These are phyloP conservation scores for Globisporangium cylindrosporum DNA, from an alignment of 352 stramenopile genomes.

Conservation along the genomic window DNA sequence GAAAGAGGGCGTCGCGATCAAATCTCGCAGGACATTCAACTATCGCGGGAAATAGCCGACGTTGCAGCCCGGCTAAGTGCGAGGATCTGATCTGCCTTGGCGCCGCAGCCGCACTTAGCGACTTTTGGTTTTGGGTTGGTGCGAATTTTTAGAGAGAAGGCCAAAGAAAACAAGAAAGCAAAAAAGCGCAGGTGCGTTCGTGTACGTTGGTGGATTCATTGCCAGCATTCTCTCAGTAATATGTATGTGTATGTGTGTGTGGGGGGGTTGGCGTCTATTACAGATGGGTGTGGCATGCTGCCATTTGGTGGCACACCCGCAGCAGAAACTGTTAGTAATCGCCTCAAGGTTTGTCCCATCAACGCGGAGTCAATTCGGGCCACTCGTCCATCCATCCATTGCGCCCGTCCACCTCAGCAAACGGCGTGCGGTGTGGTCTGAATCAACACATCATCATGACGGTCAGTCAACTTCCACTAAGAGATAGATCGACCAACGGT, in stretches of 20 bases:
- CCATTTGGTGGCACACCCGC: not conserved
- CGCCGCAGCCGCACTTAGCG: not conserved
- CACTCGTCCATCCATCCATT: not conserved
- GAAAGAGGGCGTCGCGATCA: not conserved
- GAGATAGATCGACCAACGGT: not conserved
- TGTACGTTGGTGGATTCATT: not conserved
- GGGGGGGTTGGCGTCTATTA: not conserved
- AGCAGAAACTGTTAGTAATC: constrained; percentile 6
- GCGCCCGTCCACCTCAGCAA: not conserved
- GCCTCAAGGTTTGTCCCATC: constrained; percentile 6
- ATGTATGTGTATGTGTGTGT: not conserved
- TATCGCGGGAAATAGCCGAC: not conserved
- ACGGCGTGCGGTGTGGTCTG: not conserved
- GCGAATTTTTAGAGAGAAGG: not conserved
- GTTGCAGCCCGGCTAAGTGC: not conserved
- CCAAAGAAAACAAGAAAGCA: not conserved
- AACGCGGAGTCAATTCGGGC: not conserved
- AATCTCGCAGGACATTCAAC: not conserved
- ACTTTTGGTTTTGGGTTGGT: not conserved
- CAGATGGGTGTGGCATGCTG: not conserved
- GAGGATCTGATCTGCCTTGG: not conserved
- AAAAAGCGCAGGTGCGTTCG: not conserved
- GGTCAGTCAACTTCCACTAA: not conserved
- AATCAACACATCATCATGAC: not conserved
- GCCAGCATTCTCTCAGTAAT: not conserved